Conservation (phyloP, 371 early-diverging fungal species). For the Dichotomocladium elegans region DNA sequence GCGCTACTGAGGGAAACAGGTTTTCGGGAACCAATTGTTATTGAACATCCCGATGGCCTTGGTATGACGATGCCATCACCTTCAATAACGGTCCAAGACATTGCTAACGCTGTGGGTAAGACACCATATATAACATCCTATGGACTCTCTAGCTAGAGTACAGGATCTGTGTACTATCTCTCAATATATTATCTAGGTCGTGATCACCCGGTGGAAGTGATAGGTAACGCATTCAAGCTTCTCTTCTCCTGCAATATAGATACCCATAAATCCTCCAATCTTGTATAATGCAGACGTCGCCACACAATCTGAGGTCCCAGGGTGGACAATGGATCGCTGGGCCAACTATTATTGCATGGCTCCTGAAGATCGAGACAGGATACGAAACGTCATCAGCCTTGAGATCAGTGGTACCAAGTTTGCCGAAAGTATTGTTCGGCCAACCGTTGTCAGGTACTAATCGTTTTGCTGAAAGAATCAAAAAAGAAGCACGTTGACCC, state of each 20-base stretch:
- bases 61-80: conserved; percentile 79
- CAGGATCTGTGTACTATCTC: neutral
- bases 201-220: conserved; percentile 65
- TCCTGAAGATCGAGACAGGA: conserved; percentile 55
- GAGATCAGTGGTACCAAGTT: conserved; percentile 79
- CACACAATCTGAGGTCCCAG: conserved; percentile 71
- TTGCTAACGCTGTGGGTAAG: conserved; percentile 67
- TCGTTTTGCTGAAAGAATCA: neutral
- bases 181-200: conserved; percentile 38
- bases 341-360: conserved; percentile 78
- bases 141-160: conserved; percentile 2
- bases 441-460: conserved; percentile 66
- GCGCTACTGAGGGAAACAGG: conserved; percentile 56
- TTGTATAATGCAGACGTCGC: conserved; percentile 64
- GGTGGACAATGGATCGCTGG: conserved; percentile 82
- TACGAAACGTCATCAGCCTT: conserved; percentile 85
- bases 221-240: conserved; percentile 41
- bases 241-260: no score
- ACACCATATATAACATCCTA: neutral
- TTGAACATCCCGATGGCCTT: conserved; percentile 57
- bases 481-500: neutral
- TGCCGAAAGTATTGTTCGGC: conserved; percentile 61
- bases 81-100: conserved; percentile 58
- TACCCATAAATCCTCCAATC: neutral
- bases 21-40: conserved; percentile 59